Conservation (phyloP, 257 asterid genomes). For the Thymus mandschuricus region DNA sequence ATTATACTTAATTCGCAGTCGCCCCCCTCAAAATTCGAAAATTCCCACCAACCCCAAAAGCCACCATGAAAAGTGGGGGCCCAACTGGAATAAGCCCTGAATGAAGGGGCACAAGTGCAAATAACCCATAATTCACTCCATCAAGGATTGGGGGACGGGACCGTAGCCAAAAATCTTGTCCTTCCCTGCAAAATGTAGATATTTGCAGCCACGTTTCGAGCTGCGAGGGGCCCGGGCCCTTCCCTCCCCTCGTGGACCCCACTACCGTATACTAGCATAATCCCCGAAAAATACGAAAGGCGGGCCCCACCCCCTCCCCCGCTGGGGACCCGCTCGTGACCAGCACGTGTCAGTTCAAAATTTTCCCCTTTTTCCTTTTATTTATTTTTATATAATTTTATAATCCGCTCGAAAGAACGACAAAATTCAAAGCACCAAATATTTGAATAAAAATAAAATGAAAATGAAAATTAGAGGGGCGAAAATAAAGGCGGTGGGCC, state of each 20-base stretch:
- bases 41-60: too few species aligned
- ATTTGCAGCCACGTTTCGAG: conserved; percentile 31
- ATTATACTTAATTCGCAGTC: too few species aligned
- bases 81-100: not conserved
- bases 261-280: not conserved
- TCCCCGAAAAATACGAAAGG: conserved; percentile 9
- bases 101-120: not conserved
- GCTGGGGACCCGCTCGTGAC: conserved; percentile 15
- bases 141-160: not conserved
- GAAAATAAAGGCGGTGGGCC: conserved; percentile 23
- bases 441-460: not conserved
- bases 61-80: not conserved
- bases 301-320: not conserved
- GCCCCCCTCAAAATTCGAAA: too few species aligned
- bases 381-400: not conserved
- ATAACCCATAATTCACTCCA: not conserved
- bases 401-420: conserved; percentile 33
- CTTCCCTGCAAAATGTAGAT: conserved; percentile 4
- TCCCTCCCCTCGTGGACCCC: conserved; percentile 16
- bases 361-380: not conserved
- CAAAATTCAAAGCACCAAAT: conserved; percentile 36
- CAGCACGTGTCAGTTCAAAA: conserved; percentile 38
- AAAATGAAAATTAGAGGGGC: not conserved
- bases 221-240: conserved; percentile 16
- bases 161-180: not conserved